Base-by-base conservation (phyloP, 371 early-diverging fungal species). In the Haplosporangium sp. region DNA sequence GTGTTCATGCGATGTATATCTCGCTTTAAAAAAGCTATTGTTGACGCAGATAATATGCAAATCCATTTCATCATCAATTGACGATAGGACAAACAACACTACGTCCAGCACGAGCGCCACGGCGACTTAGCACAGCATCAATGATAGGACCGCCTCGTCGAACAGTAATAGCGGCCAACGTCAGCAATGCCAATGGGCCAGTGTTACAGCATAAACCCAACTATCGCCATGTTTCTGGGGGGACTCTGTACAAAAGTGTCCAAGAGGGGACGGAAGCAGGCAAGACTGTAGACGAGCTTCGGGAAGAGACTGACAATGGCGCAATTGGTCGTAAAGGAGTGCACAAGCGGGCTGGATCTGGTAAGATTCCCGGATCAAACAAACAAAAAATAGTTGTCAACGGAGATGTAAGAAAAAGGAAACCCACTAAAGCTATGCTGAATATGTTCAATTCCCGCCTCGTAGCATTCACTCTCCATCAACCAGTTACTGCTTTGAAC, bases 141-240 rank as follows among this genome's bases (percentile, higher is more conserved):
- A 57, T 62, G 56, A 66, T 64, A 21, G 64, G 74, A 11, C 68
- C 74, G 5, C 74, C 74, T 3, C 64, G 69, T 21, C 64, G 74
- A 18, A 37, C 69, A 20, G 29, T 67, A 55, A 59, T 69, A 20
- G 18, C 50, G 40, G 59, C 40, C 46, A 64, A 64, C 42, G 55
- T 61, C 36, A 55, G 53, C 40, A 62, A 57, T 14, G 47, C 48
- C 2, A 51, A 59, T 37, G 29, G 37, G 37, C 7, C 40, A 13
- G 9, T 41, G 12, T 51, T 68, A 3, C 74, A 64, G 38, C 74
- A 74, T 37, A 74, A 61, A 38, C 66, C 69, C 29, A 75, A 59
- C 29, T 75, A 69, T 18, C 76, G 76, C 20, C 51, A 69, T 23
- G 70, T 75, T 12, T 65, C 76, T 37, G 58, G 66, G n/a, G 70